Base-by-base conservation (phyloP, 2,329 filamentous ascomycete genomes). In the Eurotiales sp. region DNA sequence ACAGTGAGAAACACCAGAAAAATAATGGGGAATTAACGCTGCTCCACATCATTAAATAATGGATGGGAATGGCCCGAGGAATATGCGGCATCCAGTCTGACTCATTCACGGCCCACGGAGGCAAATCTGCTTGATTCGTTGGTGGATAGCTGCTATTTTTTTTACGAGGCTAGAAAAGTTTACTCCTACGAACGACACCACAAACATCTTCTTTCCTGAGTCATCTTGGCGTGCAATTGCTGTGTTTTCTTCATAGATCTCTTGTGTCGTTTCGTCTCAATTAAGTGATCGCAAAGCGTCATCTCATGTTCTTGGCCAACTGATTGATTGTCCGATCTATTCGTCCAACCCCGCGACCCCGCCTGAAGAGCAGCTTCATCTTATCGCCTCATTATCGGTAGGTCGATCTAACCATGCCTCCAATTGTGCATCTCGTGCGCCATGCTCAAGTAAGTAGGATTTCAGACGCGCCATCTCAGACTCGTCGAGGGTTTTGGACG, bases 391-490 rank as follows among this genome's bases (percentile, higher is more conserved):
- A 15, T n/a, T 36, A 37, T 21, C 17, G 2, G 15, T 27, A 5
- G 5, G 10, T 27, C 25, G 5, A 27, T 21, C 10, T 23, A 44
- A 19, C 14, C 25, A 73, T 75, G 72, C 57, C 72, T 30, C 72
- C 72, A 0, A 66, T 69, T 39, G 62, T 75, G 32, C 71, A 75
- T 51, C 71, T 68, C 53, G 70, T 75, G 48, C 72, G 73, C 55
- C 73, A 76, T 59, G 73, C 73, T 21, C 73, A 75, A 64, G 72
- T 74, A 65, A 30, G 72, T 74, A 65, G 29, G 63, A 21, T 21
- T 17, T 14, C 19, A 21, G 37, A n/a, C n/a, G n/a, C n/a, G n/a
- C n/a, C n/a, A n/a, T n/a, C n/a, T n/a, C n/a, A n/a, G n/a, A n/a
- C n/a, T n/a, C n/a, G n/a, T n/a, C n/a, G n/a, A n/a, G n/a, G n/a